Evolutionary conservation across 2,329 filamentous ascomycete species (phyloP).

Genomic region (Penicillium sp.): DNA sequence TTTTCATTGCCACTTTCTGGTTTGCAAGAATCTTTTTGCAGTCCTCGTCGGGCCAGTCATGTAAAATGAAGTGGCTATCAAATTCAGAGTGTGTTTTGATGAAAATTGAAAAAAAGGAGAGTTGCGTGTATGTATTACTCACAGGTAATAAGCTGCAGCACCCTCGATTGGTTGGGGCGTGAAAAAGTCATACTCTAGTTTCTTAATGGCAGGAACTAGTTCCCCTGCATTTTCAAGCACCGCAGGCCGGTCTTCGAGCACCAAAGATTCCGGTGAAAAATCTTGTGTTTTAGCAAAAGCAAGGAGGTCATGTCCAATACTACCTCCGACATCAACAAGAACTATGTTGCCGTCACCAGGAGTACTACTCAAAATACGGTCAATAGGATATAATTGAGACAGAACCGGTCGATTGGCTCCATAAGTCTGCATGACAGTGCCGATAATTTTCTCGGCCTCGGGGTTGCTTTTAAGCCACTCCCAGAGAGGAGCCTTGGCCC

Average conservation of each 20-base stretch:
- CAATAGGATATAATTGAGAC: conserved; percentile 4
- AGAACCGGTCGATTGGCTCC: conserved; percentile 1
- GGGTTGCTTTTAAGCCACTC: conserved; percentile 6
- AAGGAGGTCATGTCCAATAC: conserved; percentile 9
- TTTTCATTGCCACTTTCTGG: conserved; percentile 18
- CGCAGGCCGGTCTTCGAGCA: conserved; percentile 46
- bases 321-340: conserved; percentile 21
- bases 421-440: conserved; percentile 10
- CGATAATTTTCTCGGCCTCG: conserved; percentile 3
- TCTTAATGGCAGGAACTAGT: conserved; percentile 19
- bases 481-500: conserved; percentile 6
- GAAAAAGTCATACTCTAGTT: conserved; percentile 46
- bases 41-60: conserved; percentile 32
- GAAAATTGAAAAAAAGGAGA: not conserved
- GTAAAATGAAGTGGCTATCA: conserved; percentile 28
- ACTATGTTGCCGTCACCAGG: not conserved
- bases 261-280: conserved; percentile 34
- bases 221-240: conserved; percentile 27
- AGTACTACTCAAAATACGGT: not conserved
- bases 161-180: conserved; percentile 45
- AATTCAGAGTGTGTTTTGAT: not conserved
- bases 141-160: conserved; percentile 15
- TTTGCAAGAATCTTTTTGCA: conserved; percentile 30
- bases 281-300: conserved; percentile 32
- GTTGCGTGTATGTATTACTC: not conserved